Base-by-base conservation (phyloP, 192 early-diverging fungal genomes). In the Coemansia sp. region DNA sequence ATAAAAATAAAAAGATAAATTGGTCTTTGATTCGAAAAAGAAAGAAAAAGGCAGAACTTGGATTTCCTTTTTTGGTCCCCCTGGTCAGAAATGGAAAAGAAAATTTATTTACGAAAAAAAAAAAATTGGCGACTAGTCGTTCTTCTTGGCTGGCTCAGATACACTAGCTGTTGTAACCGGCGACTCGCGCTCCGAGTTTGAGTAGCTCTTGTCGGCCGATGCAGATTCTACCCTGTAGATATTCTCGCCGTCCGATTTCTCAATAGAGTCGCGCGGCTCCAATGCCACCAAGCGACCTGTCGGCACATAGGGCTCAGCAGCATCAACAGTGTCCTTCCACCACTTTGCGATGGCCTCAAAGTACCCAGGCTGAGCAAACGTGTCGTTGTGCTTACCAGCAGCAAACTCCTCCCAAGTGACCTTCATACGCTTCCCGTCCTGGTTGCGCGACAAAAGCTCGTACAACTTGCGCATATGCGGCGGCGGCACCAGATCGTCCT, bases 361-460 rank as follows among this genome's bases (percentile, higher is more conserved):
- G 75, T 97, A 98, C 0, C 89, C 92, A 6, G 74, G 84, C 88
- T 98, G 91, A 31, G 94, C 63, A 60, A 90, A 91, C 6, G 95
- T 96, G 52, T 97, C 95, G 71, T 97, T 97, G 80, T 98, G 97
- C 47, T 87, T 93, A 20, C 97, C 97, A n/a, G 90, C 69, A 12
- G 74, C 71, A 80, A 97, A 97, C 73, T 86, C 85, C 39, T 87
- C 85, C 88, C 89, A 84, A 12, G 66, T 64, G 7, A 75, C 60
- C 46, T 41, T 64, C 69, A 68, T 72, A 20, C 52, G 65, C 65
- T 64, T 67, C 15, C 65, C 55, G 36, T 67, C 68, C 38, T 73
- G 69, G 50, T 76, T 72, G 11, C 72, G 86, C 49, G 87, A 75
- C 40, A 87, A 85, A 33, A 89, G 69, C 55, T 91, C 90, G 39